Evolutionary conservation across 495 filamentous ascomycete species (phyloP).

Genomic region (Schizothecium vesticola): DNA sequence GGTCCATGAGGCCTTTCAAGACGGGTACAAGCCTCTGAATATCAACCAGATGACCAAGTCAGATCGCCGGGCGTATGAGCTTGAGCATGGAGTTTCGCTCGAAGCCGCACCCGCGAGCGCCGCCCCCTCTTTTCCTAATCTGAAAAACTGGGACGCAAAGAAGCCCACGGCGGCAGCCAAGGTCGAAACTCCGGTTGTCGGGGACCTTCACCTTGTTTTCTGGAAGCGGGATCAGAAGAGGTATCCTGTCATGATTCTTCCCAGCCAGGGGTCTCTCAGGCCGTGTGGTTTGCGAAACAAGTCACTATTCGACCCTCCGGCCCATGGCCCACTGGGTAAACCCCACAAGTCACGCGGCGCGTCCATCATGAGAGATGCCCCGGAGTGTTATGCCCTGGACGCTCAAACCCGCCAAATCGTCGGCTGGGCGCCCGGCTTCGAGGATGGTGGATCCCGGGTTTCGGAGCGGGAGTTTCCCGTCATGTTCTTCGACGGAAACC

Average conservation of each 20-base stretch:
- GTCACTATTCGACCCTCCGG: background rate
- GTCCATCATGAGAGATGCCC: conserved; percentile 5
- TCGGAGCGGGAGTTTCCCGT: conserved; percentile 38
- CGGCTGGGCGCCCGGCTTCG: conserved; percentile 38
- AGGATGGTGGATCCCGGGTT: conserved; percentile 31
- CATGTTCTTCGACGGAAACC: conserved; percentile 33
- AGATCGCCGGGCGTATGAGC: background rate
- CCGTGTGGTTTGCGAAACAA: background rate
- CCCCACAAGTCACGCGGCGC: background rate
- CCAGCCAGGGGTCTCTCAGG: conserved; percentile 14
- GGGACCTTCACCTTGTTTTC: conserved; percentile 32
- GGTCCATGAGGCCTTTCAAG: conserved; percentile 23
- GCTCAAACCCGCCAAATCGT: conserved; percentile 18
- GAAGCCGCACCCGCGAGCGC: background rate
- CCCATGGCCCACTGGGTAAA: background rate
- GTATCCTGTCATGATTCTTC: conserved; percentile 39
- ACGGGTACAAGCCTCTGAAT: conserved; percentile 31
- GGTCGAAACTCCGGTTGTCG: conserved; percentile 14
- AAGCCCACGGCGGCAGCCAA: background rate
- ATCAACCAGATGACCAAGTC: conserved; percentile 22
- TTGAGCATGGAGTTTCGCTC: background rate
- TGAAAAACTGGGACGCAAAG: background rate
- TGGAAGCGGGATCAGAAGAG: conserved; percentile 26
- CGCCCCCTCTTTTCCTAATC: background rate
- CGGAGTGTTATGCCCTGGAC: conserved; percentile 34